Percentiles rank a stretch among this genome's conserved stretches.
phyloP scores from a whole-genome alignment of 345 rosid species.

The Balakata baccata region DNA sequence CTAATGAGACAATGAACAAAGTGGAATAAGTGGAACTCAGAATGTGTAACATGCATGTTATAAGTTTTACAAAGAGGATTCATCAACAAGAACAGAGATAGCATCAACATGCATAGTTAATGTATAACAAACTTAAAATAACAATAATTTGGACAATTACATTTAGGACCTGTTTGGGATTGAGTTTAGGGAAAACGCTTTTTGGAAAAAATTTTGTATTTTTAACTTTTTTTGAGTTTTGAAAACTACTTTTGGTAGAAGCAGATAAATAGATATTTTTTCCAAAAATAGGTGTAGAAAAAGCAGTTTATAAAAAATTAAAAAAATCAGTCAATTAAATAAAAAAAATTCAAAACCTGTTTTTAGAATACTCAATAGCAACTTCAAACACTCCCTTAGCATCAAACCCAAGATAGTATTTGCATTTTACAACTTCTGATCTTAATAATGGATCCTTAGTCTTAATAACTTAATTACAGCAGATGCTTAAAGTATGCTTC shows the following conservation, averaged over 20 bases:
- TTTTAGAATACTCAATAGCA: no score
- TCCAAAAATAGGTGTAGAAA: no score
- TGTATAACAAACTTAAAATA: neutral
- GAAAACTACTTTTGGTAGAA: no score
- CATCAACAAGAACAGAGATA: slow-evolving; percentile 1
- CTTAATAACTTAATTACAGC: neutral
- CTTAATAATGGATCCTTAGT: neutral
- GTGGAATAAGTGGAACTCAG: neutral
- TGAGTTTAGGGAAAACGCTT: no score
- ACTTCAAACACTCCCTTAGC: no score
- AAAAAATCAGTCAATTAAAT: no score
- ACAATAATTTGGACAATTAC: neutral
- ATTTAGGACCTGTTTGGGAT: no score
- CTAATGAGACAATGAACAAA: neutral
- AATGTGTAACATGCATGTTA: neutral
- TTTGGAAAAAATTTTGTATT: no score
- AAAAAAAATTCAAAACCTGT: no score
- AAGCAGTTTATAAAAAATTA: no score
- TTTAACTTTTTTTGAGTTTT: no score
- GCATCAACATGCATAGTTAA: neutral
- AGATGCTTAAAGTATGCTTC: neutral
- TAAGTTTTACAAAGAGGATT: neutral
- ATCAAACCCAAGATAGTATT: neutral
- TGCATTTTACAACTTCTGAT: neutral
- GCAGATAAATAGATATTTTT: no score